Conservation (phyloP, 2,329 filamentous ascomycete genomes). For the Aspergillus calidoustus region DNA sequence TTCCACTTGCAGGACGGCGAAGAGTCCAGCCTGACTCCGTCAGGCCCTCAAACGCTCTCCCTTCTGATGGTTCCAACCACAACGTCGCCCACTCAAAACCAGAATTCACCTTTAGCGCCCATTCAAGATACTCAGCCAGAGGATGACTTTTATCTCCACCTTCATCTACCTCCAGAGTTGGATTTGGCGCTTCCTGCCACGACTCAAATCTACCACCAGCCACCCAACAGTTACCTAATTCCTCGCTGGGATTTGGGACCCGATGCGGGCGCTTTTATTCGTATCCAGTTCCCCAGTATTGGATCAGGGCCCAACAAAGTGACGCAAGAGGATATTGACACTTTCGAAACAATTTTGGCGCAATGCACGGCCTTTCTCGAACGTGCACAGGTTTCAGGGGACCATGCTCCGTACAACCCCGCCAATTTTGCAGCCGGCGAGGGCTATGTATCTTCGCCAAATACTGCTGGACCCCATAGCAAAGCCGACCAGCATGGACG, state of each 20-base stretch:
- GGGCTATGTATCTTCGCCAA: slow-evolving; percentile 64
- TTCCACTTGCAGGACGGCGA: slow-evolving; percentile 89
- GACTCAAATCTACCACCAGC: slow-evolving; percentile 96
- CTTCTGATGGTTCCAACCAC: slow-evolving; percentile 94
- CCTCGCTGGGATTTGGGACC: slow-evolving; percentile 92
- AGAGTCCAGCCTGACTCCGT: slow-evolving; percentile 79
- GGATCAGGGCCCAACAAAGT: slow-evolving; percentile 68
- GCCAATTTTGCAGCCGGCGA: slow-evolving; percentile 78
- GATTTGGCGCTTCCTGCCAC: slow-evolving; percentile 92
- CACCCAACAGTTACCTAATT: slow-evolving; percentile 89
- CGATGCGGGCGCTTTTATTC: slow-evolving; percentile 86
- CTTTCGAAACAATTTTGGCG: slow-evolving; percentile 96
- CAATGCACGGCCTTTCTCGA: slow-evolving; percentile 97
- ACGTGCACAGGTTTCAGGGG: slow-evolving; percentile 67
- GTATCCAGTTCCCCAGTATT: slow-evolving; percentile 83
- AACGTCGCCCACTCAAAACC: slow-evolving; percentile 64
- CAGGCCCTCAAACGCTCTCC: slow-evolving; percentile 87
- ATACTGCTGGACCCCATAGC: slow-evolving; percentile 18
- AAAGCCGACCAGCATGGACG: slow-evolving; percentile 62
- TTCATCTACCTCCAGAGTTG: slow-evolving; percentile 91
- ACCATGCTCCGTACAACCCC: slow-evolving; percentile 71
- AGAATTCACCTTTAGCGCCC: slow-evolving; percentile 37
- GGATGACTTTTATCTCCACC: slow-evolving; percentile 95
- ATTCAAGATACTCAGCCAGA: slow-evolving; percentile 62
- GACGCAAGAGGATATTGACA: slow-evolving; percentile 89